phyloP scores from a whole-genome alignment of 2,329 filamentous ascomycete species.

The Diaporthe caulivora region DNA sequence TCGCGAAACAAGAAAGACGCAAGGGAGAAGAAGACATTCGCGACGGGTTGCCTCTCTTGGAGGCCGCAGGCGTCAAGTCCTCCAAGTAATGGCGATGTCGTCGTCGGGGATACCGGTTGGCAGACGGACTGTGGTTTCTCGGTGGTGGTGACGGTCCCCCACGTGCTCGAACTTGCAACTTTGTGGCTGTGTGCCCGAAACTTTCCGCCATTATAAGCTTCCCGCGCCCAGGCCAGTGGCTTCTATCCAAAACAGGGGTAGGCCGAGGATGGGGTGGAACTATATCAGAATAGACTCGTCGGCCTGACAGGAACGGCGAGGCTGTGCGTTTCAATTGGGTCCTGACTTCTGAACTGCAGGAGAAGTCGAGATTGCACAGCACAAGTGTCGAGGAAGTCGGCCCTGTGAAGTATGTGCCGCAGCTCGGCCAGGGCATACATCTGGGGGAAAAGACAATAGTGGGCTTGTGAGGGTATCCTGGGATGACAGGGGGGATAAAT shows the following conservation, averaged over 20 bases:
- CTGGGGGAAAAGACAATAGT: background rate
- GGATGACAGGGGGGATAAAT: background rate
- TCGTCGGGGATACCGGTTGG: constrained; percentile 12
- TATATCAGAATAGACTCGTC: background rate
- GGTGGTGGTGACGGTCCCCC: background rate
- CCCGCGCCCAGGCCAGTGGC: constrained; percentile 13
- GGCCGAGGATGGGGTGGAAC: constrained; percentile 2
- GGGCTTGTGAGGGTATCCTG: background rate
- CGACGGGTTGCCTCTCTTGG: background rate
- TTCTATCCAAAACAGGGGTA: constrained; percentile 29
- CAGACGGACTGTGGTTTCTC: background rate
- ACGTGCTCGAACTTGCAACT: background rate
- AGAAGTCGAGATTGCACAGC: constrained; percentile 1
- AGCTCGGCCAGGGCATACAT: background rate
- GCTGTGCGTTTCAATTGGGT: constrained; percentile 29
- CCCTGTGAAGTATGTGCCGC: constrained; percentile 22
- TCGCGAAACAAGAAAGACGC: background rate
- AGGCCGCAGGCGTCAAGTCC: constrained; percentile 1
- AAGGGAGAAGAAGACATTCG: background rate
- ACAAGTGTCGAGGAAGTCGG: background rate
- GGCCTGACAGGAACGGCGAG: constrained; percentile 8
- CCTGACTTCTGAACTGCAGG: background rate
- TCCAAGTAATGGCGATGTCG: background rate
- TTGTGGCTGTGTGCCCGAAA: constrained; percentile 22
- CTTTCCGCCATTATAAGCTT: constrained; percentile 14